These are phyloP conservation scores for Metschnikowia continentalis DNA, from an alignment of 805 yeast genomes.

Conservation along the genomic window DNA sequence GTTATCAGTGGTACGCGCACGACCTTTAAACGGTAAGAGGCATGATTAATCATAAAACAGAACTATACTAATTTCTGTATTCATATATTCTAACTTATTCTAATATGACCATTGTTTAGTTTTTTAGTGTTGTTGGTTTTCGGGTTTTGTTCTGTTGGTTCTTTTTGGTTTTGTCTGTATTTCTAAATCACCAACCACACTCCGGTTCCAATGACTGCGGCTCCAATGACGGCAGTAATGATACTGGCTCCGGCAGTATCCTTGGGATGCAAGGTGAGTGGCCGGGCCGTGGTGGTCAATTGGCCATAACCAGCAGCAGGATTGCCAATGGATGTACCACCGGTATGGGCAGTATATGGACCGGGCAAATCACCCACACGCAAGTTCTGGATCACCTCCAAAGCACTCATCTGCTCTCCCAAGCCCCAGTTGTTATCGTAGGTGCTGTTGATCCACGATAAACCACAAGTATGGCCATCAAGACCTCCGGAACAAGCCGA, in stretches of 20 bases:
- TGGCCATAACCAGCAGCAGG: conserved; percentile 30
- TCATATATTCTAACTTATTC: too few relatives aligned
- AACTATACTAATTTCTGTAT: too few relatives aligned
- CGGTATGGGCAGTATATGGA: conserved; percentile 33
- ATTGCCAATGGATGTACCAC: conserved; percentile 34
- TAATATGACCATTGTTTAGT: too few relatives aligned
- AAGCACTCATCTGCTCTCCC: conserved; percentile 21
- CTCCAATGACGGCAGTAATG: conserved; percentile 58
- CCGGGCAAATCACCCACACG: conserved; percentile 22
- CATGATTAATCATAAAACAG: too few relatives aligned
- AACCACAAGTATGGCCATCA: conserved; percentile 21
- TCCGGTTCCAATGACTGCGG: conserved; percentile 18
- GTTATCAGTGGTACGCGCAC: conserved; percentile 10
- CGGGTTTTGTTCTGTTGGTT: background rate
- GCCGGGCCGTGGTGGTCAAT: conserved; percentile 6
- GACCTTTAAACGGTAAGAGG: background rate
- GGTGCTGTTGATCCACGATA: conserved; percentile 18
- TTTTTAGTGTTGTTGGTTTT: too few relatives aligned
- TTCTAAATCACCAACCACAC: conserved; percentile 16
- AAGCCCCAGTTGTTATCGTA: conserved; percentile 19
- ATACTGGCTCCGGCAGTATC: conserved; percentile 81
- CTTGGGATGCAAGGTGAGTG: conserved; percentile 12
- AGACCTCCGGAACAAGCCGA: conserved; percentile 17
- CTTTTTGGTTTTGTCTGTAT: background rate
- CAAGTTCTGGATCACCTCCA: conserved; percentile 20